These are phyloP conservation scores for Rhizopogon vesiculosus DNA, from an alignment of 768 basidiomycete genomes.

Conservation along the genomic window DNA sequence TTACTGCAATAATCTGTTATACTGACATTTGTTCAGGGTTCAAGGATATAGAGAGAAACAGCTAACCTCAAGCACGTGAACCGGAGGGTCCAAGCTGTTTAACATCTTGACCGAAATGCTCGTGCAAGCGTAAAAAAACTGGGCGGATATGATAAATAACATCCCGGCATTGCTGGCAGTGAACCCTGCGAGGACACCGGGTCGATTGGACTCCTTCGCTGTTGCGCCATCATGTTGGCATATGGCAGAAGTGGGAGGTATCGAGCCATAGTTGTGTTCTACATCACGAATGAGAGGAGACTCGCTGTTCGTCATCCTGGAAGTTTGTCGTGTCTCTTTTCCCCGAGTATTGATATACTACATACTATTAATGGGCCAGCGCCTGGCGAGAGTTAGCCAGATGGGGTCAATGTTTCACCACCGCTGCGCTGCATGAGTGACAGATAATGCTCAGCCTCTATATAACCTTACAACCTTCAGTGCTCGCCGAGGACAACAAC, in stretches of 20 bases:
- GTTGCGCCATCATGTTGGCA: not conserved
- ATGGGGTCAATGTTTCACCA: no score
- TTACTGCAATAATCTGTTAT: constrained; percentile 46
- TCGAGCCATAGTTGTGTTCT: not conserved
- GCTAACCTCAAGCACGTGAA: constrained; percentile 52
- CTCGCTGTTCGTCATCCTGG: not conserved
- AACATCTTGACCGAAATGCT: constrained; percentile 61
- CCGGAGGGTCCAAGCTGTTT: constrained; percentile 51
- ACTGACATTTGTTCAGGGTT: not conserved
- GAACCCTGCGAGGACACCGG: not conserved
- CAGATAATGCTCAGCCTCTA: no score
- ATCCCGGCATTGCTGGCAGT: constrained; percentile 48
- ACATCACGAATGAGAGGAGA: not conserved
- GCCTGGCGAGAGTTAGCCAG: no score
- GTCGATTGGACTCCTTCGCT: not conserved
- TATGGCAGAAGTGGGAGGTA: no score
- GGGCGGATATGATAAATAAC: constrained; percentile 51
- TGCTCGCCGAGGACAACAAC: no score
- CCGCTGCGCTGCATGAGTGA: no score
- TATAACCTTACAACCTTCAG: no score
- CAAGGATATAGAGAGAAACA: not conserved
- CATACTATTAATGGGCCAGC: no score
- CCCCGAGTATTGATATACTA: no score
- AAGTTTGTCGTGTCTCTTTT: not conserved
- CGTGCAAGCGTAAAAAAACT: constrained; percentile 58